Evolutionary conservation across 257 asterid species (phyloP).

Genomic region (Lycium barbarum): DNA sequence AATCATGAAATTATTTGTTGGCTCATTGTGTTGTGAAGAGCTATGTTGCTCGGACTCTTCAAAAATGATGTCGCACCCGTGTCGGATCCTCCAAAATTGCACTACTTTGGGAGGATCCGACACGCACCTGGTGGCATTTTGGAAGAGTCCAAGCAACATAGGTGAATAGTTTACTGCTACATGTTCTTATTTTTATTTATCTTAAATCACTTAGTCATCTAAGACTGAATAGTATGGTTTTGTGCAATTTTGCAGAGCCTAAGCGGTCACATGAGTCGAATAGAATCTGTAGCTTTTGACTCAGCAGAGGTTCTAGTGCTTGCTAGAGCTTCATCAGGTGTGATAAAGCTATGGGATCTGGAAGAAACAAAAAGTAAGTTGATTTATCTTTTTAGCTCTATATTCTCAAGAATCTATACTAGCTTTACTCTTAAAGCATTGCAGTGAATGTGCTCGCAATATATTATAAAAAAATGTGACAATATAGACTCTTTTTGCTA

Average conservation of each 20-base stretch:
- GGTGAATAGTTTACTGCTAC: constrained; percentile 1
- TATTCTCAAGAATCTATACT: not conserved
- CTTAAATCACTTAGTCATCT: not conserved
- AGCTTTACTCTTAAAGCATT: not conserved
- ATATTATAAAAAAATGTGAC: constrained; percentile 10
- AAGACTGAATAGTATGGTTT: constrained; percentile 5
- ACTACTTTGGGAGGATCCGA: no score
- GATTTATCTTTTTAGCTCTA: constrained; percentile 22
- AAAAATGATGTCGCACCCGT: no score
- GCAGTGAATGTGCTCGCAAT: not conserved
- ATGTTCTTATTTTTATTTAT: not conserved
- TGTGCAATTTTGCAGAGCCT: constrained; percentile 67
- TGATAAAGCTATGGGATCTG: constrained; percentile 94
- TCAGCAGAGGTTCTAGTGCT: constrained; percentile 84
- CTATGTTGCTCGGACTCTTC: no score
- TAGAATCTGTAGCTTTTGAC: constrained; percentile 94
- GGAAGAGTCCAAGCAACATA: no score
- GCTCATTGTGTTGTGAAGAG: not conserved
- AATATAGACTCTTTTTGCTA: constrained; percentile 5
- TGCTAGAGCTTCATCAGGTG: constrained; percentile 98
- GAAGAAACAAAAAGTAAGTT: constrained; percentile 93
- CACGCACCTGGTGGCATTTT: no score
- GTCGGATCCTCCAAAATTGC: no score
- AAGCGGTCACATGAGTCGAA: constrained; percentile 88
- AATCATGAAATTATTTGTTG: constrained; percentile 21